Evolutionary conservation across 345 rosid genomes (phyloP), one percentile per base, ranked within the genome.

Genomic region (Clarkia xantiana): DNA sequence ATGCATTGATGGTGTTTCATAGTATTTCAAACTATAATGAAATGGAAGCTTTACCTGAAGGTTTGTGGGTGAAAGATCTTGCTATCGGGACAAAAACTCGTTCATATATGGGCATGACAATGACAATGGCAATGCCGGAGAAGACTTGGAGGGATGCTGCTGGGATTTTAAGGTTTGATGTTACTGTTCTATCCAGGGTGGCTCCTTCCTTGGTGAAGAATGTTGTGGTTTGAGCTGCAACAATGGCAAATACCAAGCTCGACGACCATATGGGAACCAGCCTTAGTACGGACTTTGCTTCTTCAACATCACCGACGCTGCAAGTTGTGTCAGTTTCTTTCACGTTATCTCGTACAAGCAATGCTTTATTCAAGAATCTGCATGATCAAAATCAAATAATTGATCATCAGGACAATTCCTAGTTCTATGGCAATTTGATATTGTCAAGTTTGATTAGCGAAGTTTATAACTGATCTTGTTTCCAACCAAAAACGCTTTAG

Each of bases 171-270:
- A 80, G 48, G 14, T 60, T 64, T 25, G 52, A 2, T 47, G 70
- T 41, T 22, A 80, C 48, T 57, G 71, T 47, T 60, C 81, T 71
- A 62, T 77, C 77, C 79, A 77, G 51, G 0, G 83, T 75, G 40
- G 64, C 72, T 46, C 83, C 87, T 67, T 76, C 80, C 63, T 72
- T 80, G 14, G 78, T 74, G 36, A 76, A 80, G 63, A 80, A 74
- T n/a, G 83, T 76, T 20, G 79, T 42, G 10, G 73, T 54, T n/a
- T 80, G 87, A 19, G 77, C 77, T 45, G 20, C 66, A 48, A 72
- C 77, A 52, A 77, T 49, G 16, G 76, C 81, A 63, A 67, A 80
- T 0, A 67, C 57, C 61, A 80, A 55, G 62, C 74, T 49, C 49
- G 80, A 57, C 40, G 61, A 47, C 81, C 87, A 74, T 40, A 80